Conservation (phyloP, 768 basidiomycete species). For the Rhodosporidiobolus sp. region DNA sequence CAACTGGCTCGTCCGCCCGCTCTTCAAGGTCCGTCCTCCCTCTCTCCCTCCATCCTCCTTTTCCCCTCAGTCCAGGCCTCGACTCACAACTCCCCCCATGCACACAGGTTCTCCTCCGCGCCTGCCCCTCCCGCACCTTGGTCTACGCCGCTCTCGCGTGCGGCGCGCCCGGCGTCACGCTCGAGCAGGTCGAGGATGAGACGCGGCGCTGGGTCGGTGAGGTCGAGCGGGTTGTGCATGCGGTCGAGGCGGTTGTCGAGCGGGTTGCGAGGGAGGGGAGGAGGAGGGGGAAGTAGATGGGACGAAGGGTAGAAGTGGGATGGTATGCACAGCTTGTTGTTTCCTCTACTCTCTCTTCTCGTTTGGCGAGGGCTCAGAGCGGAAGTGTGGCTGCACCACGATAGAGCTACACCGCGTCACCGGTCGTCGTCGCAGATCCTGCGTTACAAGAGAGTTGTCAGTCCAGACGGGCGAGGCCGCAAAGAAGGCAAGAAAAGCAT, state of each 20-base stretch:
- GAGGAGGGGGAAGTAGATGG: background rate
- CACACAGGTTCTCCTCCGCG: constrained; percentile 14
- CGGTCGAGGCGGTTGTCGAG: background rate
- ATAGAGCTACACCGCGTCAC: background rate
- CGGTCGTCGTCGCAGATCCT: background rate
- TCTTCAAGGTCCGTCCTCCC: constrained; percentile 13
- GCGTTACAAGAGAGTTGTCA: background rate
- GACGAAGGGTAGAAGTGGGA: no score
- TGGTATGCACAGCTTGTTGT: no score
- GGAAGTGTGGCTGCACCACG: no score
- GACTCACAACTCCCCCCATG: background rate
- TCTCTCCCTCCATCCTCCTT: background rate
- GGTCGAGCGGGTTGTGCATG: background rate
- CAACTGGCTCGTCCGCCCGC: constrained; percentile 25
- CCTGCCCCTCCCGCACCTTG: constrained; percentile 1
- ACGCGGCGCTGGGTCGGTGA: background rate
- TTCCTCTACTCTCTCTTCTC: no score
- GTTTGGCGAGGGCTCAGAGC: no score
- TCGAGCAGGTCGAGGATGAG: background rate
- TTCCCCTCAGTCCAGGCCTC: background rate
- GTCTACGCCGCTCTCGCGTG: constrained; percentile 1
- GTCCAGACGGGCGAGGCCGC: background rate
- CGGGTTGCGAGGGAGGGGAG: background rate
- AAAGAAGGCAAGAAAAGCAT: background rate
- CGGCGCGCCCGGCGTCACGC: background rate